Base-by-base conservation (phyloP, 2,329 filamentous ascomycete genomes). In the Penicillium sp. region DNA sequence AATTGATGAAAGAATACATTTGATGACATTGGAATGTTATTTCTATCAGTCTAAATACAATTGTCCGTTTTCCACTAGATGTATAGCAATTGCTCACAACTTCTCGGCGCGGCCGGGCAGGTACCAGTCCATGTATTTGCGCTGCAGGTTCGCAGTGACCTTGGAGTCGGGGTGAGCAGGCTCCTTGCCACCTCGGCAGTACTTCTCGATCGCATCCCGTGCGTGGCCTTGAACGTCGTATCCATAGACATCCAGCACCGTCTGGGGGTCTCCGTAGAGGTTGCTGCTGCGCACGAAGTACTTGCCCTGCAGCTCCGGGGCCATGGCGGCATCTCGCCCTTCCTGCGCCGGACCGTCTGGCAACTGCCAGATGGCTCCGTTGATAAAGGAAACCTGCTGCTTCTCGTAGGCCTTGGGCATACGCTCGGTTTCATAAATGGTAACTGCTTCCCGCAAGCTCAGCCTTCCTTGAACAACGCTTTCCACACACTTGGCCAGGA, bases 361-460 rank as follows among this genome's bases (percentile, higher is more conserved):
- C 18, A 74, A 52, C 29, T 69, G 66, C 68, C 67, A 68, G 24
- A 68, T 61, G 6, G 55, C 55, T 6, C 71, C 69, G 50, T 71
- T 73, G 20, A 72, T 50, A 47, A 67, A 72, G 0, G 66, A 72
- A 3, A 71, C 60, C 53, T 76, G 71, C 56, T 75, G 71, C 53
- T 75, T 75, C 27, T 62, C 61, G 46, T 65, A 69, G 15, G 67
- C 72, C 55, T 71, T 72, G 1, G 72, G 72, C 67, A 75, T 74
- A 13, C 71, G 62, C 39, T 67, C 67, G 37, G 63, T 60, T 57
- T 75, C 72, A 47, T 74, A 74, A 7, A 74, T 56, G 4, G 53
- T 35, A 25, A 74, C 56, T 4, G 71, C 72, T 27, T 72, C 65
- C 6, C 54, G 29, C 4, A 74, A 50, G 15, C 47, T 60, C 4